Evolutionary conservation across 2,329 filamentous ascomycete species (phyloP).

Genomic region (Neonectria faginata): DNA sequence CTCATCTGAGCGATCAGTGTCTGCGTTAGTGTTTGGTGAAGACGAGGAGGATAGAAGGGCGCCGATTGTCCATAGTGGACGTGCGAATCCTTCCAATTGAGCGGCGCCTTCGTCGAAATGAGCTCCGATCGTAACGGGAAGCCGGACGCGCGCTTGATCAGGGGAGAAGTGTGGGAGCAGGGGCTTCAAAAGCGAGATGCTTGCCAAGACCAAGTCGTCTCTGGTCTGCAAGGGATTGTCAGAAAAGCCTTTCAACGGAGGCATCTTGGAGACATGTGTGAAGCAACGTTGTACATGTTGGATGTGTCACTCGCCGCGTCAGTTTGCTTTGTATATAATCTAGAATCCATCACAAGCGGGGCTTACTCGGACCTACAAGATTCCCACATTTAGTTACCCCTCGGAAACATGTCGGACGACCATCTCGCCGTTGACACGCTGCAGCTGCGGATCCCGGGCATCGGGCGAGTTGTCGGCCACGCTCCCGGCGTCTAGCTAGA

Average conservation of each 20-base stretch:
- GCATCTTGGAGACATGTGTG: neutral
- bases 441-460: constrained; percentile 3
- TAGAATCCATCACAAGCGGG: neutral
- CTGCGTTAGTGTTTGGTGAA: neutral
- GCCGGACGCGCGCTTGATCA: constrained; percentile 48
- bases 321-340: neutral
- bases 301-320: too few relatives aligned
- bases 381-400: neutral
- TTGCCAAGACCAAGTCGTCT: constrained; percentile 13
- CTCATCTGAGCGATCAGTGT: neutral
- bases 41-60: constrained; percentile 54
- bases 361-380: neutral
- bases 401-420: neutral
- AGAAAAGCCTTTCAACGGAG: constrained; percentile 21
- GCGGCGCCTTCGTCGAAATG: constrained; percentile 59
- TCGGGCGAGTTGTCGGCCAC: constrained; percentile 17
- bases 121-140: constrained; percentile 53
- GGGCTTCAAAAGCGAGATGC: constrained; percentile 12
- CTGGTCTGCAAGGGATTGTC: constrained; percentile 11
- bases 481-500: constrained; percentile 5
- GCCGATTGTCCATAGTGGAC: constrained; percentile 53
- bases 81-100: constrained; percentile 59
- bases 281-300: neutral
- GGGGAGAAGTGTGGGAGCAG: constrained; percentile 13
- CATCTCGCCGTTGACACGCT: neutral